These are phyloP conservation scores for Chalaropsis thielavioides DNA, from an alignment of 2,329 filamentous ascomycete genomes.

Conservation along the genomic window DNA sequence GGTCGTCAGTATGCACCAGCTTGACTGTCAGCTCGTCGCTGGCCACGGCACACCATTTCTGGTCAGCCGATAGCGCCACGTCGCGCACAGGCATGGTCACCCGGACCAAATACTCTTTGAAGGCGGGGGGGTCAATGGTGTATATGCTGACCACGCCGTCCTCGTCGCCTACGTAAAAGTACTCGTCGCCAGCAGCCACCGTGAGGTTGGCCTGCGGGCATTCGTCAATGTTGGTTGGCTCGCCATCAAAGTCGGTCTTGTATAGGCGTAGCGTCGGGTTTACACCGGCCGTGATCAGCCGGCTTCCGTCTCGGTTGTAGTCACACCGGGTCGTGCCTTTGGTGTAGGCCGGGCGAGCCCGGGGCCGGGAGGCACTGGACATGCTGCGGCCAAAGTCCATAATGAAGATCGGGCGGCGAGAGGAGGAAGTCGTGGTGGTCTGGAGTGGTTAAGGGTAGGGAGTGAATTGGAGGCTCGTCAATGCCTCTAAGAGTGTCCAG, in stretches of 20 bases:
- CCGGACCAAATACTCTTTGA: slow-evolving; percentile 71
- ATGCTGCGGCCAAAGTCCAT: slow-evolving; percentile 22
- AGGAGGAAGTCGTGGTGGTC: not conserved
- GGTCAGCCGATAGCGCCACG: slow-evolving; percentile 65
- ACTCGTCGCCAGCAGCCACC: slow-evolving; percentile 61
- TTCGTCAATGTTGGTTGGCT: slow-evolving; percentile 84
- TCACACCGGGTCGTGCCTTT: slow-evolving; percentile 73
- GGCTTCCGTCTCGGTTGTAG: slow-evolving; percentile 78
- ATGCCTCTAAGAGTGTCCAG: not conserved
- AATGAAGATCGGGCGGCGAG: too few relatives aligned
- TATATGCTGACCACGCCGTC: slow-evolving; percentile 94
- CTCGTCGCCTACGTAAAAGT: slow-evolving; percentile 80
- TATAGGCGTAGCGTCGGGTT: slow-evolving; percentile 92
- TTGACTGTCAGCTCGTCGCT: slow-evolving; percentile 92
- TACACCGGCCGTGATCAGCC: slow-evolving; percentile 78
- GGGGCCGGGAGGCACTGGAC: slow-evolving; percentile 34
- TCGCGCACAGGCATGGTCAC: slow-evolving; percentile 78
- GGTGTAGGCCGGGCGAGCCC: slow-evolving; percentile 60
- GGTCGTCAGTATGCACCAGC: slow-evolving; percentile 70
- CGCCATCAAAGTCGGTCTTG: slow-evolving; percentile 78
- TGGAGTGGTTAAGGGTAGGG: not conserved
- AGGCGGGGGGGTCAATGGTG: slow-evolving; percentile 52
- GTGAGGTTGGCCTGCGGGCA: slow-evolving; percentile 74
- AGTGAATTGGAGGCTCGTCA: too few relatives aligned
- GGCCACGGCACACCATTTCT: slow-evolving; percentile 83